A percentile compares a stretch with the other conserved stretches of the same genome.
Evolutionary conservation across 2,329 filamentous ascomycete genomes (phyloP).

Genomic region (Passalora sequoiae): DNA sequence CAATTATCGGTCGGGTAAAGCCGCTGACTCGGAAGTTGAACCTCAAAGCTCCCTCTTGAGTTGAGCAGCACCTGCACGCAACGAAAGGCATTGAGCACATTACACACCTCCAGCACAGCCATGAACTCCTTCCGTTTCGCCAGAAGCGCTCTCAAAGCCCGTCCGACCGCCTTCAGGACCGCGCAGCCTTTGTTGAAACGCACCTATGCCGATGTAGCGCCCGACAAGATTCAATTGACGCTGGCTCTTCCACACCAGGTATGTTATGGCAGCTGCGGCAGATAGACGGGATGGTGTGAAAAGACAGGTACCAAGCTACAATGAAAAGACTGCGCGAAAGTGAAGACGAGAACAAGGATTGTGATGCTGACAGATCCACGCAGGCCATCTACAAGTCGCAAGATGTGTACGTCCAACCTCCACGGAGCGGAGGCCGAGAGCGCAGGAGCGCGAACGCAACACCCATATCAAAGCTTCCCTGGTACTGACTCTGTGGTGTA

Average conservation of each 20-base stretch:
- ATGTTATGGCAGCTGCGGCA: conserved; percentile 42
- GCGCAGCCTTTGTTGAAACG: conserved; percentile 70
- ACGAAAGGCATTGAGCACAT: no score
- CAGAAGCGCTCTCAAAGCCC: conserved; percentile 80
- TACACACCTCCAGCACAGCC: conserved; percentile 32
- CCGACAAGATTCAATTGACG: conserved; percentile 84
- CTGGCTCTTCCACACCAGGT: conserved; percentile 97
- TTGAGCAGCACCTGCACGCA: no score
- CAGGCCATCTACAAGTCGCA: conserved; percentile 65
- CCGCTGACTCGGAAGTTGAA: no score
- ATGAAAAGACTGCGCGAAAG: not conserved
- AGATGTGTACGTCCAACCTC: conserved; percentile 58
- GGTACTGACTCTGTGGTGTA: conserved; percentile 38
- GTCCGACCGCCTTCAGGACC: conserved; percentile 68
- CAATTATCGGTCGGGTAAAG: no score
- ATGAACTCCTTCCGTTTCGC: conserved; percentile 96
- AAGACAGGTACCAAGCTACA: no score
- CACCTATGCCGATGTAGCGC: conserved; percentile 66
- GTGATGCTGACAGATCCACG: conserved; percentile 21
- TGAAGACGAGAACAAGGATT: not conserved
- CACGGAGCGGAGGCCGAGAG: no score
- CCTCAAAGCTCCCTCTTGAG: no score
- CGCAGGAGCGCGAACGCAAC: conserved; percentile 7
- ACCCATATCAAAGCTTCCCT: conserved; percentile 3
- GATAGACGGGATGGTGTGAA: conserved; percentile 1